phyloP scores from a whole-genome alignment of 768 basidiomycete species.

The Mrakia hoshinonis region DNA sequence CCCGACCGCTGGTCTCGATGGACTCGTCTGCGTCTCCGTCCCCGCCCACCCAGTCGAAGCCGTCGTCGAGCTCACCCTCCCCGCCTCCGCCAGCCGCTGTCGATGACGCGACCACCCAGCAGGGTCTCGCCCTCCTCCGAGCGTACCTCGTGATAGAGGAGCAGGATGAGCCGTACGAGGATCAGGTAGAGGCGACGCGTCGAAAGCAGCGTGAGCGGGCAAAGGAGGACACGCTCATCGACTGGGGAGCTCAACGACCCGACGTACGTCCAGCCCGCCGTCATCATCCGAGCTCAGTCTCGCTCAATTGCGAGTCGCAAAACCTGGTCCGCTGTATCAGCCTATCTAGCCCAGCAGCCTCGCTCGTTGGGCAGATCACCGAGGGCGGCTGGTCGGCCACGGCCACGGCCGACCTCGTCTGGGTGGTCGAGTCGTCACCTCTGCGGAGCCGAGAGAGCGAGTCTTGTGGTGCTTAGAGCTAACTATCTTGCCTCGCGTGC shows the following conservation, averaged over 20 bases:
- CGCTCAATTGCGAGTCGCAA: no score
- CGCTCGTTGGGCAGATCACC: no score
- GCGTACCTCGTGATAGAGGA: neutral
- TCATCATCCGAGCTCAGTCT: no score
- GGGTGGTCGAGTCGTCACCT: no score
- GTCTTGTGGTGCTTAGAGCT: neutral
- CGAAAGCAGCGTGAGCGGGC: neutral
- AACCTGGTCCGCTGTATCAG: neutral
- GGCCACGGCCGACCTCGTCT: no score
- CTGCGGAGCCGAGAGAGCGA: neutral
- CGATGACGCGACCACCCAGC: neutral
- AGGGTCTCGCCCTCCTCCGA: neutral
- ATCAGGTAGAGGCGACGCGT: neutral
- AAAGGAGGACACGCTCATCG: constrained; percentile 6
- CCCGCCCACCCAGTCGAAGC: no score
- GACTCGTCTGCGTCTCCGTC: no score
- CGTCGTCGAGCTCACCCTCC: neutral
- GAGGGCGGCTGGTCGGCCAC: no score
- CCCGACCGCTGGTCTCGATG: no score
- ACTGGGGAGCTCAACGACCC: neutral
- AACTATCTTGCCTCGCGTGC: neutral
- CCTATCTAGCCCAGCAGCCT: neutral
- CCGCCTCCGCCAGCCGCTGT: neutral
- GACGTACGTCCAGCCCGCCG: neutral
- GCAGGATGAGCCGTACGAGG: neutral